Evolutionary conservation across 768 basidiomycete species (phyloP).

Genomic region (Panaeolus cyanescens): DNA sequence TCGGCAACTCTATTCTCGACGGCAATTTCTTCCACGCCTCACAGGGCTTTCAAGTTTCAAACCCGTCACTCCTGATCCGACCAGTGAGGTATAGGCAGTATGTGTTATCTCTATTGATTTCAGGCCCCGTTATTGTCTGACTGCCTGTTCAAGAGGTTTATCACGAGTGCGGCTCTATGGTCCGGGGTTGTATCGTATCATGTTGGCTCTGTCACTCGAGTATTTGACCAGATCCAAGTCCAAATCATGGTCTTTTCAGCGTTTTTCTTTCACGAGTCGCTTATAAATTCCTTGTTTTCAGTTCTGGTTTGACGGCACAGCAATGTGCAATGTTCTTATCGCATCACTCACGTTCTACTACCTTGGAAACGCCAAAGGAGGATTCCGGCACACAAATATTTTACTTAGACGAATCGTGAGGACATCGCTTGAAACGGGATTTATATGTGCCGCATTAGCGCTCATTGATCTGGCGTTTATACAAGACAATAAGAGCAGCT

Average conservation of each 20-base stretch:
- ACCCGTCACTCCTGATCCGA: no score
- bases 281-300: no score
- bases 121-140: no score
- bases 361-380: slow-evolving; percentile 10
- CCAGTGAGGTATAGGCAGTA: no score
- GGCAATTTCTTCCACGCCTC: no score
- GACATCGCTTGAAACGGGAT: slow-evolving; percentile 21
- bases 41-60: no score
- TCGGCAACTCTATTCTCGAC: no score
- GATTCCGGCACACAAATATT: slow-evolving; percentile 12
- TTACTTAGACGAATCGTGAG: slow-evolving; percentile 10
- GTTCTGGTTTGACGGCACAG: slow-evolving; percentile 23
- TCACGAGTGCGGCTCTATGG: background rate
- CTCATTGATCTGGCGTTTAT: slow-evolving; percentile 15
- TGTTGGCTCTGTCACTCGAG: background rate
- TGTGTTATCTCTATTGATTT: no score
- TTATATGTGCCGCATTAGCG: slow-evolving; percentile 18
- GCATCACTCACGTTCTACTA: slow-evolving; percentile 21
- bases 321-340: slow-evolving; percentile 22
- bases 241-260: background rate
- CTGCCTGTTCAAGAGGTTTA: no score
- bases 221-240: background rate
- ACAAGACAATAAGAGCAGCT: background rate
- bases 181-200: background rate
- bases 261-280: background rate